Percentiles rank a stretch among this genome's conserved stretches.
Conservation (phyloP, 345 rosid genomes). For the Adansonia digitata region DNA sequence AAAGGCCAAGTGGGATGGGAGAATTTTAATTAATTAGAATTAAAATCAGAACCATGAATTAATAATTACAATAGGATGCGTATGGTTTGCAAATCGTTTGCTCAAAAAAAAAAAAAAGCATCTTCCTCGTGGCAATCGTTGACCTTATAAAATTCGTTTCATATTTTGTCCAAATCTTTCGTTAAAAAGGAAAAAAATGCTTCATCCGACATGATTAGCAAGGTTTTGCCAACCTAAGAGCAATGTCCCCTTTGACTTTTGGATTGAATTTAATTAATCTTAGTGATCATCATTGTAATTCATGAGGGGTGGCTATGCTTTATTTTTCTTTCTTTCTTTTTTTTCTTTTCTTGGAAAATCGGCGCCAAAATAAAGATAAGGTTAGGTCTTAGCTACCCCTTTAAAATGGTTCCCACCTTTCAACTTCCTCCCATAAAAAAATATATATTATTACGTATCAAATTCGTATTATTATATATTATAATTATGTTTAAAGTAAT, state of each 20-base stretch:
- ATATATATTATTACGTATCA: too few species aligned
- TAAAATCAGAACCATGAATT: neutral
- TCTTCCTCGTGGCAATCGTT: neutral
- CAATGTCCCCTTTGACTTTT: conserved; percentile 14
- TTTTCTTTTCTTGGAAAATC: neutral
- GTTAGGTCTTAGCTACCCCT: neutral
- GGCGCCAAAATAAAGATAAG: conserved; percentile 20
- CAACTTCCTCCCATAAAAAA: conserved; percentile 5
- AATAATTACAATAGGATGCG: neutral
- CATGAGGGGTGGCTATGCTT: neutral
- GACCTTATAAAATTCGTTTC: neutral
- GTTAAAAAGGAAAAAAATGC: neutral
- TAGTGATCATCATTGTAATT: conserved; percentile 3
- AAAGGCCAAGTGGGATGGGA: neutral
- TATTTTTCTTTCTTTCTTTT: too few species aligned
- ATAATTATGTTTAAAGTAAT: too few species aligned
- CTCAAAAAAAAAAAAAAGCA: too few species aligned
- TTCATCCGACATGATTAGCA: conserved; percentile 3
- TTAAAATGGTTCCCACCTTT: neutral
- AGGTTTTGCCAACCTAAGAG: neutral
- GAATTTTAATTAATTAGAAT: neutral
- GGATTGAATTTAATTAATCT: neutral
- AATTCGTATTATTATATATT: too few species aligned
- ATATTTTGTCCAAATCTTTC: conserved; percentile 1
- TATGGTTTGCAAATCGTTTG: neutral